Base-by-base conservation (phyloP, 371 early-diverging fungal genomes). In the Batrachochytrium dendrobatidis region DNA sequence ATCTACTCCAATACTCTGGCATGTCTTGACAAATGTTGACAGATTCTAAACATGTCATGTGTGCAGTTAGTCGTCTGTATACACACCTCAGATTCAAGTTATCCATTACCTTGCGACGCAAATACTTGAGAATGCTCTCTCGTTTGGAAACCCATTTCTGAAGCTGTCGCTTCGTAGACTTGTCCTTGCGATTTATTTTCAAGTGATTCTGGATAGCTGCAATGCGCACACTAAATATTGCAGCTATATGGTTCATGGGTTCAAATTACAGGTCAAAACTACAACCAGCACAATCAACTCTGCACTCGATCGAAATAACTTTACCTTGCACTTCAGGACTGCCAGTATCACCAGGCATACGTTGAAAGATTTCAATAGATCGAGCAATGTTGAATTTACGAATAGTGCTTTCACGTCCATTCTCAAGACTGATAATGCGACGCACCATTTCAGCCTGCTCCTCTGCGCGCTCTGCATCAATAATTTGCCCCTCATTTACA, bases 301-400 rank as follows among this genome's bases (percentile, higher is more conserved):
- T n/a, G n/a, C n/a, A n/a, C n/a, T n/a, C n/a, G n/a, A n/a, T n/a
- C n/a, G n/a, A n/a, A n/a, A n/a, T n/a, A n/a, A n/a, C 51, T 64
- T 55, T 78, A 90, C 91, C 90, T 83, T 96, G 95, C 28, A 93
- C 96, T 73, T 92, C 93, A 17, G 94, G 82, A 61, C 89, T 90
- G 24, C 95, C 96, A 3, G 94, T 90, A 71, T 96, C 95, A 18
- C 81, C 82, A 39, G 83, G 83, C 35, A 72, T 73, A 59, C 85
- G 71, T 35, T 86, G 86, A 74, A 94, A 94, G 67, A 86, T 72
- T 53, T 87, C 85, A 26, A 92, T 73, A 4, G 89, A 84, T 54
- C 83, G 72, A 61, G 76, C 75, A 34, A 84, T 72, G 68, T 96
- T 96, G 77, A 83, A 89, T 49, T 86, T 73, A 57, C 75, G 73